Evolutionary conservation across 305 asterid genomes (phyloP), one percentile per base, ranked within the genome.

Genomic region (Rubia balearica): DNA sequence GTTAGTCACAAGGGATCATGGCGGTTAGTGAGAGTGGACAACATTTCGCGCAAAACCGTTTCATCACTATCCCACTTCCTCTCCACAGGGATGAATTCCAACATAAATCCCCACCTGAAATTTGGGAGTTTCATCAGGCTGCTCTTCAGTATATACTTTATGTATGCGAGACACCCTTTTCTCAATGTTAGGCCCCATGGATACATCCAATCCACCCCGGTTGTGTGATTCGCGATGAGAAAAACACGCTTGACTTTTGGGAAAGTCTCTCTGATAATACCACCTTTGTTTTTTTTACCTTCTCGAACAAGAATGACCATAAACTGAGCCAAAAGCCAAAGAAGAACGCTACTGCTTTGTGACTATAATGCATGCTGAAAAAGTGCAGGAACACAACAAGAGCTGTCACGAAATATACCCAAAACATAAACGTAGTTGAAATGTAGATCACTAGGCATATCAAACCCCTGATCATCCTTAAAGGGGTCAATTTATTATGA

Each of bases 191-290:
- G 93, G 75, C 87, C 88, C 97, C 97, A 90, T 63, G 86, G 77
- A 77, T 93, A 93, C 97, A 93, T 93, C 98, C 98, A 93, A 70
- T 93, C 98, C 11, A 93, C 97, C 83, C 87, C 96, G 7, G 97
- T 90, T 77, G 97, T 84, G 73, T 93, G 98, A 74, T 93, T 93
- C 10, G 96, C 91, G 40, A 92, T 82, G 17, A 92, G 81, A 72
- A 92, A 71, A 33, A 84, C 94, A 5, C 97, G 89, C 71, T 90
- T 92, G 71, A 80, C 80, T 1, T 68, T 45, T 33, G 96, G 96
- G 71, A 90, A 88, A 16, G 49, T 13, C 71, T 93, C 98, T n/a
- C 98, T 97, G 96, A 89, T 67, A 93, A 86, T 5, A 90, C 76
- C 69, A 90, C 94, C 77, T 81, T 84, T 1, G 98, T 93, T 78